These are phyloP conservation scores for Psilocybe azurescens DNA, from an alignment of 768 basidiomycete species.

Conservation along the genomic window DNA sequence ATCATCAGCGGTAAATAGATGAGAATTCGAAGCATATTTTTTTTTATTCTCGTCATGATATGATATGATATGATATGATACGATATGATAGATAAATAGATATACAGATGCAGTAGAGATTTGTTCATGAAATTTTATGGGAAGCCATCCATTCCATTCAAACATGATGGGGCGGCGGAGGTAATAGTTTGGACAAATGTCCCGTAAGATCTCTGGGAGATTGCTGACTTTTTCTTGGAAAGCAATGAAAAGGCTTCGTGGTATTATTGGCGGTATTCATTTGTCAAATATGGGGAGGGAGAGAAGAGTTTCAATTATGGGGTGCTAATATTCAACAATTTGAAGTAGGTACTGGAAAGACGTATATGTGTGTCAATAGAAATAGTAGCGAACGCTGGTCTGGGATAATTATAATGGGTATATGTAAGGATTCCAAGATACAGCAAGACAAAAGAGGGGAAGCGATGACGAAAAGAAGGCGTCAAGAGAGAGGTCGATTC, in stretches of 20 bases:
- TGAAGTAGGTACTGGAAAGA: constrained; percentile 15
- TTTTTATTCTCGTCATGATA: constrained; percentile 13
- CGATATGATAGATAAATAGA: background rate
- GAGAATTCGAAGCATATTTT: constrained; percentile 10
- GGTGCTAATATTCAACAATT: constrained; percentile 21
- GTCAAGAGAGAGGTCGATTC: constrained; percentile 16
- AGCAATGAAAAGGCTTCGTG: constrained; percentile 11
- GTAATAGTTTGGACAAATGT: constrained; percentile 8
- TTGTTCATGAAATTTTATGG: constrained; percentile 8
- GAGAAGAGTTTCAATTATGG: constrained; percentile 20
- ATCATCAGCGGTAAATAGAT: constrained; percentile 2
- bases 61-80: too few species aligned
- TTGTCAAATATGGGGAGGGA: background rate
- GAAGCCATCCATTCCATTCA: constrained; percentile 6
- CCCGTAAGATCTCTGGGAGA: constrained; percentile 16
- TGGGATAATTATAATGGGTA: constrained; percentile 21
- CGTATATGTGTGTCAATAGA: constrained; percentile 23
- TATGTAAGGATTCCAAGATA: constrained; percentile 23
- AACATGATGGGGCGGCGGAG: constrained; percentile 14
- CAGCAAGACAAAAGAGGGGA: constrained; percentile 25
- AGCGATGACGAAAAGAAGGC: constrained; percentile 24
- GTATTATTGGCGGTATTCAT: background rate
- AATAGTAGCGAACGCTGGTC: constrained; percentile 17
- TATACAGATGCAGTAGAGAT: constrained; percentile 1
- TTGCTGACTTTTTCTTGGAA: constrained; percentile 11